Percentiles rank a stretch among this genome's conserved stretches.
phyloP scores from a whole-genome alignment of 495 filamentous ascomycete species.

The Penicillium ochrochloron region DNA sequence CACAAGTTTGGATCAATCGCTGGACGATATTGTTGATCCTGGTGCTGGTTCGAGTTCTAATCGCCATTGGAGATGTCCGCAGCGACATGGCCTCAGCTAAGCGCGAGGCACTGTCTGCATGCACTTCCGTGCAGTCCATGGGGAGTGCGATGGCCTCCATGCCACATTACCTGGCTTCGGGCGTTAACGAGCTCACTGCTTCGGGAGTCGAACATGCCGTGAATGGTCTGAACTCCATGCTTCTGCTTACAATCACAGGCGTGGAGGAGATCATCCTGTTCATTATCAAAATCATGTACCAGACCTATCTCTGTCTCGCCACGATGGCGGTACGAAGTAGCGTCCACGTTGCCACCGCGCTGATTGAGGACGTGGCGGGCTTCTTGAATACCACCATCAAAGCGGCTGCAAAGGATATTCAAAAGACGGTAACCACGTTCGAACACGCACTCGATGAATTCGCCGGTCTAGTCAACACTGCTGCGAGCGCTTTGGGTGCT shows the following conservation, averaged over 20 bases:
- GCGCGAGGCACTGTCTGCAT: conserved; percentile 81
- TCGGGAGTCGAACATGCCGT: conserved; percentile 77
- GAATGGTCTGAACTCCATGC: conserved; percentile 71
- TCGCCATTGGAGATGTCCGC: conserved; percentile 72
- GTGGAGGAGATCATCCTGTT: conserved; percentile 90
- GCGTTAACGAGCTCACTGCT: conserved; percentile 86
- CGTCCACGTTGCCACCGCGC: conserved; percentile 67
- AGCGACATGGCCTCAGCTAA: conserved; percentile 75
- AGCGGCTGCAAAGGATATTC: conserved; percentile 65
- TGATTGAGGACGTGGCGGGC: conserved; percentile 71
- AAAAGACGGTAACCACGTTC: conserved; percentile 57
- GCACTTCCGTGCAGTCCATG: conserved; percentile 88
- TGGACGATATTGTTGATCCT: conserved; percentile 93
- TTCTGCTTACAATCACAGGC: conserved; percentile 76
- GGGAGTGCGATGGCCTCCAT: conserved; percentile 97
- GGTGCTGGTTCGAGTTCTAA: conserved; percentile 76
- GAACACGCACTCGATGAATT: conserved; percentile 65
- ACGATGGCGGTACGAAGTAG: conserved; percentile 78
- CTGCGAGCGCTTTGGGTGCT: conserved; percentile 37
- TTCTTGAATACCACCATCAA: conserved; percentile 75
- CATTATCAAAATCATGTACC: conserved; percentile 84
- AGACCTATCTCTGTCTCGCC: conserved; percentile 86
- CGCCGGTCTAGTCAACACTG: conserved; percentile 46
- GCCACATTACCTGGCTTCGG: conserved; percentile 88
- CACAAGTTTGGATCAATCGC: conserved; percentile 94